phyloP scores from a whole-genome alignment of 2,329 filamentous ascomycete species.

The Fusarium newnesense region DNA sequence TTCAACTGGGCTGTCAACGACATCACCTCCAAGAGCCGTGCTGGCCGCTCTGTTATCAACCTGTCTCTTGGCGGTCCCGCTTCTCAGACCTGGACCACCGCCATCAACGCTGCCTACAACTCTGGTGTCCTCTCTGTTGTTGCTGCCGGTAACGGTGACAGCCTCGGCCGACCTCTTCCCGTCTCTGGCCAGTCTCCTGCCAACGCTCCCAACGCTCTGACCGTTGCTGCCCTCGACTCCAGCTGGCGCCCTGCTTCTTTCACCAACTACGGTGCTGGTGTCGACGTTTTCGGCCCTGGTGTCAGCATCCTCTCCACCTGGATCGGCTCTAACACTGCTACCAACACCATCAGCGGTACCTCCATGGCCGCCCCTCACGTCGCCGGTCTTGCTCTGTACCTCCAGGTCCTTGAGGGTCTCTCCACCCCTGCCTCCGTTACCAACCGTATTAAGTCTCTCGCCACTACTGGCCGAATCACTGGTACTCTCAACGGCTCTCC shows the following conservation, averaged over 20 bases:
- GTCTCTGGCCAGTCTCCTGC: constrained; percentile 58
- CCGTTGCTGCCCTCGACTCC: constrained; percentile 58
- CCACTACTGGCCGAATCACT: constrained; percentile 52
- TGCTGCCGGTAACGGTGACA: constrained; percentile 58
- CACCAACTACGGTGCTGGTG: constrained; percentile 59
- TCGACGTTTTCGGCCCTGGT: constrained; percentile 58
- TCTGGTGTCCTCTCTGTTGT: constrained; percentile 56
- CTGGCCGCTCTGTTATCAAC: constrained; percentile 50
- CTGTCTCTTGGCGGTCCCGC: constrained; percentile 55
- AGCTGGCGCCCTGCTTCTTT: constrained; percentile 53
- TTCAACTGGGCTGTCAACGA: constrained; percentile 55
- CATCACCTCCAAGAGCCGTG: constrained; percentile 46
- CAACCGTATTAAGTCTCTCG: constrained; percentile 54
- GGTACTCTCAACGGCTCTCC: constrained; percentile 51
- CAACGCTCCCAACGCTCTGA: constrained; percentile 57
- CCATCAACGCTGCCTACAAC: constrained; percentile 53
- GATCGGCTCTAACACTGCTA: constrained; percentile 50
- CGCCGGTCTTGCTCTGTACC: constrained; percentile 54
- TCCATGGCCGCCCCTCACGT: constrained; percentile 56
- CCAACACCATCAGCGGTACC: constrained; percentile 53
- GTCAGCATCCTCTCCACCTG: constrained; percentile 54
- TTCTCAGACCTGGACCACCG: constrained; percentile 51
- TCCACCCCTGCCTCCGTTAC: constrained; percentile 56
- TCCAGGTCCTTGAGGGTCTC: constrained; percentile 56
- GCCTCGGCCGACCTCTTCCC: constrained; percentile 42